Conservation (phyloP, 2,329 filamentous ascomycete species). For the Fusarium hainanense region DNA sequence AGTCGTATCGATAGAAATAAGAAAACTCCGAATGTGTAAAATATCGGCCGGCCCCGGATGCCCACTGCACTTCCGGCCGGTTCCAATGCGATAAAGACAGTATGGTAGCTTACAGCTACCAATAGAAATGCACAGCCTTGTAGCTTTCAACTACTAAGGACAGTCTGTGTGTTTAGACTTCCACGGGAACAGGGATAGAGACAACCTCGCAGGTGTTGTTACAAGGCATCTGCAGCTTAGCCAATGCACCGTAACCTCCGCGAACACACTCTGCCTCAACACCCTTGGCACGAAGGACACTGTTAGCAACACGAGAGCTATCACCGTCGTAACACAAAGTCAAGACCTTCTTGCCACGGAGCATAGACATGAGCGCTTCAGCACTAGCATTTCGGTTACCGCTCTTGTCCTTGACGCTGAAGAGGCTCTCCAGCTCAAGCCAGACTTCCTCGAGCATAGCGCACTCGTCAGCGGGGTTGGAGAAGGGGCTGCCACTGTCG, state of each 20-base stretch:
- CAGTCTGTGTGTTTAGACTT: conserved; percentile 30
- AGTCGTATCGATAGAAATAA: conserved; percentile 16
- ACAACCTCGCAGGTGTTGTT: conserved; percentile 43
- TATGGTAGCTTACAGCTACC: neutral
- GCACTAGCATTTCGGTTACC: conserved; percentile 46
- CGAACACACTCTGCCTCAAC: conserved; percentile 59
- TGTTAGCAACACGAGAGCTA: conserved; percentile 64
- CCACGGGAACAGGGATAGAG: conserved; percentile 35
- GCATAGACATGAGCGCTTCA: conserved; percentile 44
- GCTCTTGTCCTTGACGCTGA: conserved; percentile 49
- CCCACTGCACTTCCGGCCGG: conserved; percentile 43
- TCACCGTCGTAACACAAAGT: conserved; percentile 66
- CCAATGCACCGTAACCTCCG: conserved; percentile 53
- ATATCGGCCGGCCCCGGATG: conserved; percentile 23
- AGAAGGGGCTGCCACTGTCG: conserved; percentile 45
- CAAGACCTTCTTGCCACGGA: conserved; percentile 55
- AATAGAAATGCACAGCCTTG: neutral
- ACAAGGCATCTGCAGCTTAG: conserved; percentile 44
- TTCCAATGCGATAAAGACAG: neutral
- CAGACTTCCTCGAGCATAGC: conserved; percentile 59
- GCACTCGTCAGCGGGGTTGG: conserved; percentile 60
- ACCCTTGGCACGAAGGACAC: conserved; percentile 63
- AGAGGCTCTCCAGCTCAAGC: conserved; percentile 59
- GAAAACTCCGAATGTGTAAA: neutral
- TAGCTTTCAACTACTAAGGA: neutral